These are phyloP conservation scores for Artemisia tridentata DNA, from an alignment of 129 eudicot species.

Conservation along the genomic window DNA sequence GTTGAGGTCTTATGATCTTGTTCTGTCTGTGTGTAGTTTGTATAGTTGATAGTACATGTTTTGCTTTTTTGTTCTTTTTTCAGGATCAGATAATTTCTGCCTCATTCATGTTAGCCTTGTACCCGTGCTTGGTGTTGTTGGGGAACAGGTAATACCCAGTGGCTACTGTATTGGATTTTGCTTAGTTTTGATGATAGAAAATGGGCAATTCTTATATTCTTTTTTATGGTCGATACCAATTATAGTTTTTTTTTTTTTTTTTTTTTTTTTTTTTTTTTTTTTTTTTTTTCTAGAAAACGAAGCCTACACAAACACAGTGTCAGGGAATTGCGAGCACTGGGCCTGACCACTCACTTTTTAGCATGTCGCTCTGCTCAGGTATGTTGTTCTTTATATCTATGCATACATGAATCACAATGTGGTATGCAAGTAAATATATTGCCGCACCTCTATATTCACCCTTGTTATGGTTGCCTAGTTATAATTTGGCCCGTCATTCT, in stretches of 20 bases:
- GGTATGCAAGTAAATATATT: neutral
- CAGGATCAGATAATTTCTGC: slow-evolving; percentile 94
- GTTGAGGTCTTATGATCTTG: no score
- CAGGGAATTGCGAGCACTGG: slow-evolving; percentile 95
- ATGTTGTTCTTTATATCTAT: slow-evolving; percentile 6
- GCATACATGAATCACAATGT: neutral
- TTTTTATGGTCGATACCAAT: neutral
- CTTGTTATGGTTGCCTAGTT: neutral
- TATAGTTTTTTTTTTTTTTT: slow-evolving; percentile 14
- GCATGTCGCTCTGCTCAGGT: slow-evolving; percentile 99
- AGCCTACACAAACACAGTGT: slow-evolving; percentile 99
- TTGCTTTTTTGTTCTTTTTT: slow-evolving; percentile 12
- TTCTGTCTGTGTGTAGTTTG: no score
- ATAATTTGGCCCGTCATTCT: no score
- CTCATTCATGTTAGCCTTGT: slow-evolving; percentile 94
- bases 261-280: no score
- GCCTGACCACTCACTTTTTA: slow-evolving; percentile 91
- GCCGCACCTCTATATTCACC: neutral
- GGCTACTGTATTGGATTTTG: neutral
- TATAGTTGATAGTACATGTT: neutral
- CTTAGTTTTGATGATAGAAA: slow-evolving; percentile 14
- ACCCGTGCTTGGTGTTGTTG: slow-evolving; percentile 94
- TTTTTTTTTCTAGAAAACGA: slow-evolving; percentile 99
- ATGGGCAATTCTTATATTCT: neutral
- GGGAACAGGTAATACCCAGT: slow-evolving; percentile 77